Evolutionary conservation across 2,329 filamentous ascomycete species (phyloP).

Genomic region (Xylaria sp.): DNA sequence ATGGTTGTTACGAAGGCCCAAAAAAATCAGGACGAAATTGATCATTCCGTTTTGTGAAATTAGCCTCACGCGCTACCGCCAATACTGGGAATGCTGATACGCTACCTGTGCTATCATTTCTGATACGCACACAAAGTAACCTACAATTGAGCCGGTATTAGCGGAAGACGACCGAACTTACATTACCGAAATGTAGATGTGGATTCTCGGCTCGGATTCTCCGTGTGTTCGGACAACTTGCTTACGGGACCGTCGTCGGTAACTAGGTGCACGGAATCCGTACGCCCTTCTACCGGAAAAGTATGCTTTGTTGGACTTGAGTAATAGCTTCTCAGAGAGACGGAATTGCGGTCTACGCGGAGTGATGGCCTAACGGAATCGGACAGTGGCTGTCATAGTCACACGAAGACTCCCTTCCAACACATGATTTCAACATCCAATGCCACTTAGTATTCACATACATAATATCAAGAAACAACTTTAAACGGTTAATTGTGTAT

Average conservation of each 20-base stretch:
- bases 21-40: not conserved
- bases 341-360: too few relatives aligned
- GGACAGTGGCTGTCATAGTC: not conserved
- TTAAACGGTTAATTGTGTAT: not conserved
- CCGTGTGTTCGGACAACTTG: not conserved
- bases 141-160: not conserved
- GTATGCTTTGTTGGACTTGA: not conserved
- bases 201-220: conserved; percentile 4
- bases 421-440: not conserved
- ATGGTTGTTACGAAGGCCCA: not conserved
- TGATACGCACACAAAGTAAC: too few relatives aligned
- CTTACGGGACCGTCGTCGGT: not conserved
- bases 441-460: not conserved
- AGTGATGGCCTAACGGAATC: not conserved
- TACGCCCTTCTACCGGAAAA: not conserved
- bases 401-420: not conserved
- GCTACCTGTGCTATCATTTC: not conserved
- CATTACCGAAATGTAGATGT: not conserved
- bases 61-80: not conserved
- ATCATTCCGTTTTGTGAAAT: not conserved
- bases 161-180: not conserved
- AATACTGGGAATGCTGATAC: not conserved
- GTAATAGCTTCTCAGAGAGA: not conserved
- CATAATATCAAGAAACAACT: not conserved
- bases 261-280: not conserved